Conservation (phyloP, 108 stramenopile genomes). For the Cafeteria roenbergensis region DNA sequence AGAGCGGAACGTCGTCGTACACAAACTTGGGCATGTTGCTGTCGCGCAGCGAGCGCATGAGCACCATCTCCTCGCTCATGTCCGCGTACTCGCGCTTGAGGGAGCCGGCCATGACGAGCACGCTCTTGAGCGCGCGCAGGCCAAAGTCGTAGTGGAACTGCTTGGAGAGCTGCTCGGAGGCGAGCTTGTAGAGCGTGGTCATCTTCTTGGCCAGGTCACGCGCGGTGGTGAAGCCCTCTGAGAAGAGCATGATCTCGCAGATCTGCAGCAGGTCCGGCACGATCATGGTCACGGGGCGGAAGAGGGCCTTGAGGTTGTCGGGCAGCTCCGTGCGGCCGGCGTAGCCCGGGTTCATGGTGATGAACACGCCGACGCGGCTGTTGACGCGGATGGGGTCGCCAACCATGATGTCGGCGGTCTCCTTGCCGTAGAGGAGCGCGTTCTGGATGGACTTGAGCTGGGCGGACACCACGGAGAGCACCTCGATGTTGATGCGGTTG, state of each 20-base stretch:
- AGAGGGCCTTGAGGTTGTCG: constrained; percentile 58
- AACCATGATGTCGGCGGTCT: constrained; percentile 48
- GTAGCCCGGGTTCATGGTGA: constrained; percentile 63
- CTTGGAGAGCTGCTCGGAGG: constrained; percentile 56
- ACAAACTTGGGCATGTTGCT: constrained; percentile 63
- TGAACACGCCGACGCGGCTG: constrained; percentile 54
- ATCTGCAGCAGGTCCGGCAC: constrained; percentile 57
- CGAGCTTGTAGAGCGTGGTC: constrained; percentile 56
- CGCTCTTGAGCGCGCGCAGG: constrained; percentile 67
- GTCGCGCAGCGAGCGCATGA: constrained; percentile 57
- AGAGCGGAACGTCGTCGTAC: constrained; percentile 57
- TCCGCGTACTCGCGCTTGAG: constrained; percentile 74
- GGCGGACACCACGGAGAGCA: constrained; percentile 52
- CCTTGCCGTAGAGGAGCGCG: constrained; percentile 40
- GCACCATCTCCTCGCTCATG: constrained; percentile 53
- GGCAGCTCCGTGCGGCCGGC: constrained; percentile 60
- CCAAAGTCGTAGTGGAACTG: constrained; percentile 62
- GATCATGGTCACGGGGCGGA: constrained; percentile 61
- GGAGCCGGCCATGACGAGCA: constrained; percentile 94
- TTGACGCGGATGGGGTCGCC: constrained; percentile 44
- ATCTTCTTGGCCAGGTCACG: constrained; percentile 56
- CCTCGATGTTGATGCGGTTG: constrained; percentile 65
- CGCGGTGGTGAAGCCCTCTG: constrained; percentile 57
- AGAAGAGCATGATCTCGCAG: constrained; percentile 63
- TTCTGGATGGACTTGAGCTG: constrained; percentile 57